Evolutionary conservation across 139 green algal genomes (phyloP).

Genomic region (Chlorella sp.): DNA sequence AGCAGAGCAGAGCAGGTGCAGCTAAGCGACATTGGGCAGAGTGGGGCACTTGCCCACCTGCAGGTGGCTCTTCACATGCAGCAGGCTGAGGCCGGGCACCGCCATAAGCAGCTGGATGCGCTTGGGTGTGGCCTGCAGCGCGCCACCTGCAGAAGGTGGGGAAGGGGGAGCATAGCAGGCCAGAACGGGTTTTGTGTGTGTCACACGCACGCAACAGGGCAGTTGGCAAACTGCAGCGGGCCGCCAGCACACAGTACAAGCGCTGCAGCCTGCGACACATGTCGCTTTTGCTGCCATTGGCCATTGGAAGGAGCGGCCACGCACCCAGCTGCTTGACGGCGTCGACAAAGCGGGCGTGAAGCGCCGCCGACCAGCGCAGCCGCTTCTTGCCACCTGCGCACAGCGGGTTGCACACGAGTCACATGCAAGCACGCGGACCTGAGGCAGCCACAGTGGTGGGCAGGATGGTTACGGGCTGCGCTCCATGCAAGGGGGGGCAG

Average conservation of each 20-base stretch:
- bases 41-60: background rate
- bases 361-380: conserved; percentile 73
- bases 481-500: too few relatives aligned
- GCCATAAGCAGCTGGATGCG: conserved; percentile 19
- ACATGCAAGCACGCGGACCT: too few relatives aligned
- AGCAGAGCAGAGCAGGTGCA: background rate
- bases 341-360: conserved; percentile 68
- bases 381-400: conserved; percentile 45
- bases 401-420: background rate
- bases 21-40: too few relatives aligned
- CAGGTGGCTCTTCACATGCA: conserved; percentile 76
- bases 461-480: too few relatives aligned
- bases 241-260: too few relatives aligned
- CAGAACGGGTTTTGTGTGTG: too few relatives aligned
- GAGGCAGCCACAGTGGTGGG: too few relatives aligned
- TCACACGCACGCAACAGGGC: too few relatives aligned
- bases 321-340: conserved; percentile 61
- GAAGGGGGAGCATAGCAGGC: background rate
- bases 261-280: too few relatives aligned
- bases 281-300: background rate
- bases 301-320: too few relatives aligned
- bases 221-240: too few relatives aligned
- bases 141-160: conserved; percentile 37
- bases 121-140: conserved; percentile 64
- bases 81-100: conserved; percentile 59